Conservation (phyloP, 2,329 filamentous ascomycete genomes). For the Aschersonia sp. region DNA sequence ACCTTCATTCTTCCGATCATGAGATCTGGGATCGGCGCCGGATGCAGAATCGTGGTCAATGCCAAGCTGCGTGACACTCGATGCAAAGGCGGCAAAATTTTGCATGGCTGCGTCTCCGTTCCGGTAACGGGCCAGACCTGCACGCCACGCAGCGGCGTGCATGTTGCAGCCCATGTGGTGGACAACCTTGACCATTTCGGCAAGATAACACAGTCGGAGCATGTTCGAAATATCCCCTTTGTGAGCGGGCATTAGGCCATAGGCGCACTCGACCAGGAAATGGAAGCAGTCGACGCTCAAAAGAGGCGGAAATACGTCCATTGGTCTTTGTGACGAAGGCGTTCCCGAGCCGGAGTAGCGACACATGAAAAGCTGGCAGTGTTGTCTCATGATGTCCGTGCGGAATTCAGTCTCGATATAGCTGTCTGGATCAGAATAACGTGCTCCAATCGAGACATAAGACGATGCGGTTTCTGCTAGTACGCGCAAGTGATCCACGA, state of each 20-base stretch:
- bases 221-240: slow-evolving; percentile 65
- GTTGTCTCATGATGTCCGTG: slow-evolving; percentile 54
- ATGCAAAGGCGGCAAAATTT: slow-evolving; percentile 42
- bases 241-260: slow-evolving; percentile 53
- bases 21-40: slow-evolving; percentile 5
- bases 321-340: slow-evolving; percentile 12
- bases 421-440: slow-evolving; percentile 45
- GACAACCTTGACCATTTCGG: slow-evolving; percentile 77
- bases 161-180: slow-evolving; percentile 42
- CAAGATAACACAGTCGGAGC: slow-evolving; percentile 73
- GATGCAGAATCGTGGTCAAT: slow-evolving; percentile 20
- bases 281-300: slow-evolving; percentile 59
- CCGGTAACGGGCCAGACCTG: slow-evolving; percentile 26
- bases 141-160: slow-evolving; percentile 32
- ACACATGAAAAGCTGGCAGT: slow-evolving; percentile 60
- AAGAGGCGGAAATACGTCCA: slow-evolving; percentile 40
- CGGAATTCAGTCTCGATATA: slow-evolving; percentile 52
- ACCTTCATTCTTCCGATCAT: slow-evolving; percentile 25
- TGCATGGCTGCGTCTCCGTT: slow-evolving; percentile 31
- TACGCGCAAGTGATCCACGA: slow-evolving; percentile 74
- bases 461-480: slow-evolving; percentile 78
- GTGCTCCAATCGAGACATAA: slow-evolving; percentile 63
- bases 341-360: slow-evolving; percentile 27
- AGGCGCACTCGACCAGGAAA: slow-evolving; percentile 67
- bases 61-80: slow-evolving; percentile 28